Base-by-base conservation (phyloP, 768 basidiomycete species). In the Macrolepiota dolichaula region DNA sequence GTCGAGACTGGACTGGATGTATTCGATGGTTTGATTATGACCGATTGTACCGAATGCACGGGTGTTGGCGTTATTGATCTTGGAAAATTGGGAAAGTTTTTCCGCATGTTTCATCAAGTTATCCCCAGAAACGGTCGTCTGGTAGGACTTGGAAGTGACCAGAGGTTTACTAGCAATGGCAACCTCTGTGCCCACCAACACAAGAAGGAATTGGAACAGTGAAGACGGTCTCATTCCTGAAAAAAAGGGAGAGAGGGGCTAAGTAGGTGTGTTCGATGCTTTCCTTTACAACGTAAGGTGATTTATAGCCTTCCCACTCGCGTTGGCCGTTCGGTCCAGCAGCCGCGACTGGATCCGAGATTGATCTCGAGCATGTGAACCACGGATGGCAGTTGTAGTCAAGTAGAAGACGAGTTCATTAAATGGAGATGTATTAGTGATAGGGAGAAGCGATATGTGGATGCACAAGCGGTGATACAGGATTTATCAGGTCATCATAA, bases 41-140 rank as follows among this genome's bases (percentile, higher is more conserved):
- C 70, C 72, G n/a, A 52, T 62, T 15, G 68, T 69, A 19, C 71
- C 73, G 40, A 73, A 73, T 15, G 67, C 68, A 25, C 73, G 70
- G 15, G 68, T 74, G 36, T 55, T 55, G n/a, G 58, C 61, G 2
- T 69, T 68, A 19, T 65, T 59, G 50, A 69, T 65, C 32, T 67
- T 54, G 11, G 71, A 68, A 60, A 72, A 74, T 44, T 68, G 54
- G 55, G 66, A 64, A 55, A 74, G 66, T n/a, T 71, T 64, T 32
- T 66, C 64, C 1, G 71, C 71, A 58, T 74, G 73, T 15, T 65
- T 66, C 11, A 72, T 55, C 22, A 72, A 68, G 36, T 67, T 69
- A 9, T 57, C 47, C 36, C 62, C 60, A 24, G 57, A 62, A 59
- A 68, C 51, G 19, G 58, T 51, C 15, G 54, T 40, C 47, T 63